Percentiles rank a stretch among this genome's conserved stretches.
phyloP scores from a whole-genome alignment of 352 stramenopile species.

The Pythium catenulatum region DNA sequence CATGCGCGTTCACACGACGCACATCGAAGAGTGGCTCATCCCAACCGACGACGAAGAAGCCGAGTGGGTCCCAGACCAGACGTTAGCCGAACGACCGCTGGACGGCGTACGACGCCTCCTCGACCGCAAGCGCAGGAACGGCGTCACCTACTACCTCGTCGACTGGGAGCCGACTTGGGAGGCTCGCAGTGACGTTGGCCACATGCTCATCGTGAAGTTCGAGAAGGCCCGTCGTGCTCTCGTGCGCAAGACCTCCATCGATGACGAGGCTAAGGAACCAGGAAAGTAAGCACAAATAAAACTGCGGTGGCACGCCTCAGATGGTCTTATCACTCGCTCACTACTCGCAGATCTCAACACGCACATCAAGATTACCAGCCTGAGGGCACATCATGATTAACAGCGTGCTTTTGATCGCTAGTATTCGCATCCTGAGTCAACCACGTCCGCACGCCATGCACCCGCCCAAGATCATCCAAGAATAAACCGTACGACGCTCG shows the following conservation, averaged over 20 bases:
- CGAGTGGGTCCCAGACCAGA: neutral
- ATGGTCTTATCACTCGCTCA: no score
- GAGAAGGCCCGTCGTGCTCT: neutral
- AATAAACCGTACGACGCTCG: no score
- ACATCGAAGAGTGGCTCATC: constrained; percentile 4
- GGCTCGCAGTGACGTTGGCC: neutral
- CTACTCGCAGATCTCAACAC: no score
- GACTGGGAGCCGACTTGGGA: constrained; percentile 32
- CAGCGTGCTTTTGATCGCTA: no score
- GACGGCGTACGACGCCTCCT: constrained; percentile 18
- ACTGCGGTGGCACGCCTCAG: no score
- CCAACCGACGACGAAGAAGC: neutral
- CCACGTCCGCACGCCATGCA: no score
- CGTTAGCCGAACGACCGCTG: neutral
- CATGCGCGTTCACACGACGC: neutral
- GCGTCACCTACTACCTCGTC: constrained; percentile 20
- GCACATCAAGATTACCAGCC: no score
- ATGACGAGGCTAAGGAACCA: constrained; percentile 13
- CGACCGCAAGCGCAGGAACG: constrained; percentile 9
- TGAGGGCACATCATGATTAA: no score
- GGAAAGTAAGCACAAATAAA: no score
- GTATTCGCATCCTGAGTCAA: no score
- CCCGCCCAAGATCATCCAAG: no score
- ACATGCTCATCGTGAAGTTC: constrained; percentile 10
- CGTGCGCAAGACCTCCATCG: constrained; percentile 24